Evolutionary conservation across 2,329 filamentous ascomycete species (phyloP).

Genomic region (Arthroderma sp.): DNA sequence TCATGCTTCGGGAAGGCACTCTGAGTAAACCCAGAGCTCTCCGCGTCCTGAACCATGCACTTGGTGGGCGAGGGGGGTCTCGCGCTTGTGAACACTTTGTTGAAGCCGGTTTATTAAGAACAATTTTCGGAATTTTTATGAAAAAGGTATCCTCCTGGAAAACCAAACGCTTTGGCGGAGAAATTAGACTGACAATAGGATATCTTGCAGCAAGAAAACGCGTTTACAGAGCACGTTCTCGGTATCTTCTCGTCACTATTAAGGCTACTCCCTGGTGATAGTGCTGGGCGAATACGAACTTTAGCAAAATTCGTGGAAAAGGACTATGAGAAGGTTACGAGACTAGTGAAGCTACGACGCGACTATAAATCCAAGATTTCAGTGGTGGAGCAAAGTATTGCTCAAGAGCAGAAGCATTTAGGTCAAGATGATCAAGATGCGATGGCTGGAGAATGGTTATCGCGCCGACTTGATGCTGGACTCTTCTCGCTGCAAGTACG

Average conservation of each 20-base stretch:
- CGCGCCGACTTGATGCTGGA: conserved; percentile 67
- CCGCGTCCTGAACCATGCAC: conserved; percentile 72
- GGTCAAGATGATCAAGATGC: conserved; percentile 49
- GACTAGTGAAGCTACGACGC: conserved; percentile 57
- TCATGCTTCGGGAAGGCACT: conserved; percentile 85
- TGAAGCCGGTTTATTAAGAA: conserved; percentile 72
- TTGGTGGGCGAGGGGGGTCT: conserved; percentile 45
- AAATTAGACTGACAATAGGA: conserved; percentile 14
- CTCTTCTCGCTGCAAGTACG: conserved; percentile 61
- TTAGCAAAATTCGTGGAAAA: conserved; percentile 94
- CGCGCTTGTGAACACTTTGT: conserved; percentile 65
- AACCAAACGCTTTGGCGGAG: background rate
- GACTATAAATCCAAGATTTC: conserved; percentile 55
- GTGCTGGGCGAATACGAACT: conserved; percentile 64
- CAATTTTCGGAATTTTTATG: conserved; percentile 76
- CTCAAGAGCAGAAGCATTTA: conserved; percentile 43
- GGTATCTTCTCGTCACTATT: conserved; percentile 76
- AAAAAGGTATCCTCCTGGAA: conserved; percentile 44
- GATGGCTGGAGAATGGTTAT: conserved; percentile 59
- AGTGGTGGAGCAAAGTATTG: conserved; percentile 52
- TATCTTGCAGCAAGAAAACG: conserved; percentile 43
- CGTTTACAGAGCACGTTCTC: conserved; percentile 65
- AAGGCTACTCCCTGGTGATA: conserved; percentile 64
- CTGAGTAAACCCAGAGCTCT: conserved; percentile 67
- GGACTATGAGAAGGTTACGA: conserved; percentile 71